phyloP scores from a whole-genome alignment of 148 eudicot genomes.

The Rhododendron simsii region DNA sequence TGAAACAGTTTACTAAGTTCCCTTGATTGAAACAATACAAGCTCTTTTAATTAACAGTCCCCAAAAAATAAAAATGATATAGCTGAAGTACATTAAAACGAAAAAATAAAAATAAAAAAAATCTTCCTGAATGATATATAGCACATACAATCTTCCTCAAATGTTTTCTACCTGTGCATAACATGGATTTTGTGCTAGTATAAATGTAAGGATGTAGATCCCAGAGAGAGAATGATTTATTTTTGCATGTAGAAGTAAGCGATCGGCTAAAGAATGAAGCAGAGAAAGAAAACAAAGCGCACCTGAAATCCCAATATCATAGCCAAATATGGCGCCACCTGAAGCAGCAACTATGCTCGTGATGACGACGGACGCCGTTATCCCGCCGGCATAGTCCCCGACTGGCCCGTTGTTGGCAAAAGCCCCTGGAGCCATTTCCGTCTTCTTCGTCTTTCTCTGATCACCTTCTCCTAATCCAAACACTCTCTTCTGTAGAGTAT shows the following conservation, averaged over 20 bases:
- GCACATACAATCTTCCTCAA: neutral
- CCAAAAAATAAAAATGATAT: too few species aligned
- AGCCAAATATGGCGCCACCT: conserved; percentile 48
- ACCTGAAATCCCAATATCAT: conserved; percentile 19
- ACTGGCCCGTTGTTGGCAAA: neutral
- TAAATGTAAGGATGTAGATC: neutral
- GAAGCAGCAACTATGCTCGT: conserved; percentile 53
- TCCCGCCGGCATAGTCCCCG: conserved; percentile 13
- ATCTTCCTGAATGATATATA: too few species aligned
- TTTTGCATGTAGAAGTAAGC: too few species aligned
- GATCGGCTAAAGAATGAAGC: neutral
- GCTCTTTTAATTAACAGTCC: too few species aligned
- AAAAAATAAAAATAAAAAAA: too few species aligned
- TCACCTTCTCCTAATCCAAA: neutral
- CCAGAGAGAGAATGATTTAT: neutral
- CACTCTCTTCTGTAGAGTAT: neutral
- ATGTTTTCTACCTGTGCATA: neutral
- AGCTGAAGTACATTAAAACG: too few species aligned
- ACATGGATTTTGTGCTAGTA: neutral
- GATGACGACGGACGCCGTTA: conserved; percentile 34
- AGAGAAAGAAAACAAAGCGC: neutral
- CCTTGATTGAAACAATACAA: too few species aligned
- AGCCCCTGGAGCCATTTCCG: conserved; percentile 24
- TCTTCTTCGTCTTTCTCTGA: neutral
- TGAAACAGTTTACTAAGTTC: too few species aligned